Evolutionary conservation across 2,329 filamentous ascomycete species (phyloP), one percentile per base, ranked within the genome.

Genomic region (Pyricularia sp.): DNA sequence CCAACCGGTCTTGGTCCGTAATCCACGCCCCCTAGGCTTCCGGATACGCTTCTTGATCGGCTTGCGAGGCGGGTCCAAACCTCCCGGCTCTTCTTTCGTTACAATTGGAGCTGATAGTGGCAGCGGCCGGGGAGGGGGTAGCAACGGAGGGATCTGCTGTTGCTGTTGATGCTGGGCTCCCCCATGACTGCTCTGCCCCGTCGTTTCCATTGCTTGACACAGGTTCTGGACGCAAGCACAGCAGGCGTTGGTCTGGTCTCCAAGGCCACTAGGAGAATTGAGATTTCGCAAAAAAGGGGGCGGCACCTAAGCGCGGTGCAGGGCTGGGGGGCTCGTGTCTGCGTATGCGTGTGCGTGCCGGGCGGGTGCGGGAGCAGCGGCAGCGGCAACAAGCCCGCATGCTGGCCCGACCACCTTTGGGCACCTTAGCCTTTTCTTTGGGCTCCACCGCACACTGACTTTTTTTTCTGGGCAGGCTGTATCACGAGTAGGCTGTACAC

Each of bases 1-100:
- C 74, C 80, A 82, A 69, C 81, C 81, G 67, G 80, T 82, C 55
- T 78, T 80, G 58, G 80, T 81, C 50, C 81, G 77, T 69, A 83
- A 73, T 12, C 81, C 81, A 69, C 77, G 76, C 58, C 80, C 79
- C 66, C 81, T 77, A 66, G 79, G 78, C 70, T 80, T 81, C 65
- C 65, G 65, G 12, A 67, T 67, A 25, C 65, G 65, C 65, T 67
- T 67, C 36, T 67, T 67, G 25, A 42, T 26, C 26, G 20, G 36
- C 23, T 67, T 67, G 25, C 33, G 33, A 20, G 65, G 33, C 55
- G 64, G 64, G 31, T 50, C 42, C 42, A 50, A 50, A 50, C 20
- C n/a, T 3, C 42, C 42, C 42, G 42, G 42, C 17, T n/a, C 42
- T 50, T 50, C 42, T n/a, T 50, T 50, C 20, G 14, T 7, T n/a